Percentiles rank a stretch among this genome's conserved stretches.
Conservation (phyloP, 805 yeast species). For the Teunomyces aglyptinius region DNA sequence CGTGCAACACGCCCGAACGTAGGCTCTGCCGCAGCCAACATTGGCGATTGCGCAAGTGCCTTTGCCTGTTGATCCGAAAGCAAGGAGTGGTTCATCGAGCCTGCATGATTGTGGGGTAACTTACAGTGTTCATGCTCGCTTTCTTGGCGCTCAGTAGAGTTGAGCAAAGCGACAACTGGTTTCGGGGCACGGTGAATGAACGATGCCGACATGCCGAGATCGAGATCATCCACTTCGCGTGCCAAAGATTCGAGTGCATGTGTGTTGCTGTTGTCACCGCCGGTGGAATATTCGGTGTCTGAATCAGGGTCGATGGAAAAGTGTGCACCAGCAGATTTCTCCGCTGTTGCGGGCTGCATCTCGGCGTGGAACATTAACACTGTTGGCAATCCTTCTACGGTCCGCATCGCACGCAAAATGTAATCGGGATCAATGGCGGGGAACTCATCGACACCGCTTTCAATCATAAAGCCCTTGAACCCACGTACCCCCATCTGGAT, state of each 20-base stretch:
- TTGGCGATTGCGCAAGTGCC: constrained; percentile 55
- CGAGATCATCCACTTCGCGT: constrained; percentile 30
- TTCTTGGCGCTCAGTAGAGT: constrained; percentile 11
- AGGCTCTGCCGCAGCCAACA: constrained; percentile 60
- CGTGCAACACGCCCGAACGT: constrained; percentile 45
- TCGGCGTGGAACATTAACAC: constrained; percentile 93
- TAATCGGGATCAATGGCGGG: constrained; percentile 72
- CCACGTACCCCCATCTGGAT: constrained; percentile 88
- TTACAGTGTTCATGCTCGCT: constrained; percentile 30
- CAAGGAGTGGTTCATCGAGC: constrained; percentile 22
- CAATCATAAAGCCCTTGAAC: constrained; percentile 88
- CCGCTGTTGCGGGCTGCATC: constrained; percentile 50
- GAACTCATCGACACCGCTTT: constrained; percentile 95
- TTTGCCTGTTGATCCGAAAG: constrained; percentile 51
- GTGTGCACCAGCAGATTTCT: neutral
- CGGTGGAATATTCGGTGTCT: neutral
- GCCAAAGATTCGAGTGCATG: constrained; percentile 8
- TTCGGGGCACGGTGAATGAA: constrained; percentile 39
- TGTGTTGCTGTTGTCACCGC: neutral
- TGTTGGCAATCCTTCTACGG: constrained; percentile 62
- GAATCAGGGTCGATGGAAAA: constrained; percentile 6
- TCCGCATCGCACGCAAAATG: constrained; percentile 63
- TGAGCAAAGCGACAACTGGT: constrained; percentile 34
- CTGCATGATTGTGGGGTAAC: constrained; percentile 31
- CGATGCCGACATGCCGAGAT: constrained; percentile 40